phyloP scores from a whole-genome alignment of 1,284 basidiomycete genomes.

The Cutaneotrichosporon sp. region DNA sequence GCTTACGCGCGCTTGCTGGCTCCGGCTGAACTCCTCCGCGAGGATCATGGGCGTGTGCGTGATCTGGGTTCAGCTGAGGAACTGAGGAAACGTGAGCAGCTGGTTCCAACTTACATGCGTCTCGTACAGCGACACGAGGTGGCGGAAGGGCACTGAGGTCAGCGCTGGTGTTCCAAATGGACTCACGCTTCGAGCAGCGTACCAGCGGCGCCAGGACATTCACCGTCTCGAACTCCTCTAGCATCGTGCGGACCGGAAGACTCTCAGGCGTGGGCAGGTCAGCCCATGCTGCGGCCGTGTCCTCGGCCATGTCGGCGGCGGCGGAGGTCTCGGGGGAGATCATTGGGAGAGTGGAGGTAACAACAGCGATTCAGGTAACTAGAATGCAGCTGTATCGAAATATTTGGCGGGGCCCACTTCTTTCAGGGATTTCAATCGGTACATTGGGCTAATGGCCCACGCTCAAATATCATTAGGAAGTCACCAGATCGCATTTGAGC shows the following conservation, averaged over 20 bases:
- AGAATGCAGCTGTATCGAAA: background rate
- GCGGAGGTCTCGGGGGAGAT: background rate
- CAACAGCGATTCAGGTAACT: background rate
- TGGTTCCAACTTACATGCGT: constrained; percentile 48
- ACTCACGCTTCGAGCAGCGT: constrained; percentile 59
- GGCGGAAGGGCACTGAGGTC: constrained; percentile 58
- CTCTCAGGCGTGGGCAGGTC: constrained; percentile 42
- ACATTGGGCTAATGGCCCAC: background rate
- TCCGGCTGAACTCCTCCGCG: constrained; percentile 59
- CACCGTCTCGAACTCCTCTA: constrained; percentile 53
- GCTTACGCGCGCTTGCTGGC: constrained; percentile 57
- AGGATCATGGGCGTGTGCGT: constrained; percentile 65
- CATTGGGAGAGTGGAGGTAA: background rate
- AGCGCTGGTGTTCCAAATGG: background rate
- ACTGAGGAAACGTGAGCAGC: background rate
- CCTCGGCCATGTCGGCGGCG: constrained; percentile 16
- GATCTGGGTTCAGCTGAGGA: constrained; percentile 38
- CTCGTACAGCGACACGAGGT: constrained; percentile 60
- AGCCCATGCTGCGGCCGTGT: constrained; percentile 12
- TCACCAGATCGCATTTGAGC: background rate
- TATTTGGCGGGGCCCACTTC: background rate
- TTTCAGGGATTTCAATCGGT: background rate
- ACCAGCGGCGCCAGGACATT: constrained; percentile 60
- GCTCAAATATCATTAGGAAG: background rate
- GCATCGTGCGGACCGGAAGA: constrained; percentile 54